Evolutionary conservation across 2,329 filamentous ascomycete genomes (phyloP).

Genomic region (Fusarium incarnatum): DNA sequence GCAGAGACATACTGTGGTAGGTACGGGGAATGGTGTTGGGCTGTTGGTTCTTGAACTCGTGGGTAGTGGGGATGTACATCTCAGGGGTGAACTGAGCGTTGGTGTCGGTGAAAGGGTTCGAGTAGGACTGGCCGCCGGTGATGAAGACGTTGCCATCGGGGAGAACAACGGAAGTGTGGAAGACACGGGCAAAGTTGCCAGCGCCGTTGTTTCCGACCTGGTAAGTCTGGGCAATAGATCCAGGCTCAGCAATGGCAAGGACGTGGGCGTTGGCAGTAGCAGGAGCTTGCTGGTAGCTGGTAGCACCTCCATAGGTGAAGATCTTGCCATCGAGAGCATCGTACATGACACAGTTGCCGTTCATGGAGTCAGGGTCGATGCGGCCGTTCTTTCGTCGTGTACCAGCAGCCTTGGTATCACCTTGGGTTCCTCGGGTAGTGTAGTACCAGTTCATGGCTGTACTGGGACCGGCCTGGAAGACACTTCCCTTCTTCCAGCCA

Average conservation of each 20-base stretch:
- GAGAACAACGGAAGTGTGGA: slow-evolving; percentile 60
- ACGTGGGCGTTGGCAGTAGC: slow-evolving; percentile 60
- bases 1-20: slow-evolving; percentile 34
- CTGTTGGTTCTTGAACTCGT: slow-evolving; percentile 26
- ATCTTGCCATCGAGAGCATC: slow-evolving; percentile 69
- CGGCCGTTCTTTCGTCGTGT: slow-evolving; percentile 49
- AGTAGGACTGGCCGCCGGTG: slow-evolving; percentile 53
- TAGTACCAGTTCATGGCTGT: slow-evolving; percentile 68
- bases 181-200: slow-evolving; percentile 51
- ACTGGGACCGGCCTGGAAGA: slow-evolving; percentile 67
- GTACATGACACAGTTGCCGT: slow-evolving; percentile 67
- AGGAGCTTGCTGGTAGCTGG: slow-evolving; percentile 56
- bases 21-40: slow-evolving; percentile 27
- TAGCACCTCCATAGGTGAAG: slow-evolving; percentile 62
- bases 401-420: slow-evolving; percentile 45
- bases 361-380: slow-evolving; percentile 62
- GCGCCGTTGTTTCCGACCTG: slow-evolving; percentile 19
- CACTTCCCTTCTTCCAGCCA: slow-evolving; percentile 57
- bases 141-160: slow-evolving; percentile 63
- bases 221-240: slow-evolving; percentile 12
- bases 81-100: slow-evolving; percentile 27
- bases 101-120: slow-evolving; percentile 29
- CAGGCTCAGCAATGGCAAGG: slow-evolving; percentile 57
- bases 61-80: slow-evolving; percentile 21
- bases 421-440: slow-evolving; percentile 44